phyloP scores from a whole-genome alignment of 352 stramenopile species.

The Phytophthora quininea region DNA sequence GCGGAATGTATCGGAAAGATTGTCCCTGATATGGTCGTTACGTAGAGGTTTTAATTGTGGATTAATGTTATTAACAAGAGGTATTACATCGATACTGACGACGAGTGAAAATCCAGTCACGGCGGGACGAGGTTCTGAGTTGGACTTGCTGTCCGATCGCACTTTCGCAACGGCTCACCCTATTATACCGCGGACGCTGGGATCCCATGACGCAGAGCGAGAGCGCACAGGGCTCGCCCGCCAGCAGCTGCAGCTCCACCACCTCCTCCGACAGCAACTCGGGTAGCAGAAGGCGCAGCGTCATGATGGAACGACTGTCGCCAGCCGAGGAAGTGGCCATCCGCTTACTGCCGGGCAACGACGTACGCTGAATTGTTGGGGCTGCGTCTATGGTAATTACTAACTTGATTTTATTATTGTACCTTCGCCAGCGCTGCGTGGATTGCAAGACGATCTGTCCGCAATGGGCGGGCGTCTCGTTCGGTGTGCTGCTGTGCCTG shows the following conservation, averaged over 20 bases:
- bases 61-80: neutral
- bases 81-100: neutral
- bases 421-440: slow-evolving; percentile 60
- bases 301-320: slow-evolving; percentile 51
- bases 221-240: slow-evolving; percentile 6
- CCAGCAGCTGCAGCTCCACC: slow-evolving; percentile 19
- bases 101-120: neutral
- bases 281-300: slow-evolving; percentile 12
- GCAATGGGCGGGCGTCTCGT: slow-evolving; percentile 85
- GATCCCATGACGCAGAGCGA: slow-evolving; percentile 18
- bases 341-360: slow-evolving; percentile 73
- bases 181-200: neutral
- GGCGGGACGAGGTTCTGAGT: neutral
- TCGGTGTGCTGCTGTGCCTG: slow-evolving; percentile 84
- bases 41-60: too few species aligned
- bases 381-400: neutral
- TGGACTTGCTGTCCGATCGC: neutral
- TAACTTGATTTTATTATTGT: neutral
- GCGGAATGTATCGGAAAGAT: slow-evolving; percentile 19
- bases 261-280: slow-evolving; percentile 22
- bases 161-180: slow-evolving; percentile 1
- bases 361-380: slow-evolving; percentile 44
- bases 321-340: slow-evolving; percentile 56
- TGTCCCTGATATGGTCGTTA: neutral
- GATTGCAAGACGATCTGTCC: slow-evolving; percentile 84